Base-by-base conservation (phyloP, 2,329 filamentous ascomycete genomes). In the Ophiostoma sp. region DNA sequence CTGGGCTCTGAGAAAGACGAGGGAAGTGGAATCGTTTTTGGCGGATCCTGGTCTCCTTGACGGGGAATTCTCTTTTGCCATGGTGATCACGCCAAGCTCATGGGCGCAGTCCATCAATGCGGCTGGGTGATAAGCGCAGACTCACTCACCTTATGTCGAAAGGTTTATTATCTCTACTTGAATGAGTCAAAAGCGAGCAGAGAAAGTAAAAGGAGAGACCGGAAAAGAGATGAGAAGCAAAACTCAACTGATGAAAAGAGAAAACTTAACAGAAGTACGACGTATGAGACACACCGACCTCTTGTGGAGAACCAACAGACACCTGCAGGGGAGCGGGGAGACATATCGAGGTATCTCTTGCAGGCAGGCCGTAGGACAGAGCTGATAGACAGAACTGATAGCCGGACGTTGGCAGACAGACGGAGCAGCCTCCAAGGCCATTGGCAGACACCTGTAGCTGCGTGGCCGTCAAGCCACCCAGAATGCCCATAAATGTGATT, bases 401-500 rank as follows among this genome's bases (percentile, higher is more conserved):
- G 49, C 18, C n/a, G 27, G 27, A 27, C 8, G 47, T n/a, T 44
- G 8, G 42, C 12, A 44, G 42, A 44, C 42, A 8, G 42, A 5
- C 45, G 4, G 6, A 18, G 27, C 18, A 55, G 4, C 49, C 49
- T 9, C 27, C 49, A 18, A 12, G 49, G 49, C 18, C 49, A 55
- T 55, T 36, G 49, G 18, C 7, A 12, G 49, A 27, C 18, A 55
- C 18, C n/a, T 55, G 18, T 18, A 55, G n/a, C n/a, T 52, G 5
- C 18, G n/a, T 18, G 27, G n/a, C 27, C 5, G 12, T 55, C 18
- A 55, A 55, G 49, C 49, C 49, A 49, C 47, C 47, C 47, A 49
- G 47, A 49, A 49, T 16, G 47, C 47, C 47, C 47, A 49, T n/a
- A 49, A 49, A 65, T 66, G 64, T 66, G 67, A 68, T 64, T 62